A percentile compares a stretch with the other conserved stretches of the same genome.
phyloP scores from a whole-genome alignment of 768 basidiomycete genomes.

The Suillus discolor region DNA sequence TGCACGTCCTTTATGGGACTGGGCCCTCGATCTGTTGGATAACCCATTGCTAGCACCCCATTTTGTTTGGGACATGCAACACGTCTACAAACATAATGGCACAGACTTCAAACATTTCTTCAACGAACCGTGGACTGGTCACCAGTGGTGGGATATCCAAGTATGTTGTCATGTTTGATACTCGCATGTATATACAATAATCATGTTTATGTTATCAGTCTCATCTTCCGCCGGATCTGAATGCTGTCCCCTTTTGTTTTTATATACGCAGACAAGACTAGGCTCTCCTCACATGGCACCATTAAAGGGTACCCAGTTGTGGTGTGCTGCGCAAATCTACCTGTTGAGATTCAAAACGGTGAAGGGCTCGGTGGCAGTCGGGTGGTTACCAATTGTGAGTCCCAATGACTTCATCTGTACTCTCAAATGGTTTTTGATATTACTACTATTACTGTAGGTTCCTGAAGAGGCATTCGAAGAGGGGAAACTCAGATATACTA shows the following conservation, averaged over 20 bases:
- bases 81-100: constrained; percentile 30
- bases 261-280: constrained; percentile 37
- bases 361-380: constrained; percentile 12
- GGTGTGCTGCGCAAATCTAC: constrained; percentile 18
- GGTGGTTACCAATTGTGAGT: constrained; percentile 23
- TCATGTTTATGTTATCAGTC: neutral
- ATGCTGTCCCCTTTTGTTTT: constrained; percentile 24
- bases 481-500: constrained; percentile 14
- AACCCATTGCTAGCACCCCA: constrained; percentile 12
- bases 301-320: constrained; percentile 22
- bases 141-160: constrained; percentile 40
- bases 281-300: constrained; percentile 21
- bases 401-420: neutral
- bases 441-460: neutral
- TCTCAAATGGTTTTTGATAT: no score
- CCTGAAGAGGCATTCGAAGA: neutral
- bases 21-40: constrained; percentile 11
- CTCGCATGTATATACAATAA: neutral
- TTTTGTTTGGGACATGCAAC: constrained; percentile 36
- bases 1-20: constrained; percentile 9
- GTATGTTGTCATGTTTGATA: constrained; percentile 20
- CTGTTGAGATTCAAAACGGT: constrained; percentile 16
- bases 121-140: constrained; percentile 40
- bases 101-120: constrained; percentile 27
- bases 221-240: neutral